Conservation (phyloP, 2,329 filamentous ascomycete genomes). For the Venturia oleaginea region DNA sequence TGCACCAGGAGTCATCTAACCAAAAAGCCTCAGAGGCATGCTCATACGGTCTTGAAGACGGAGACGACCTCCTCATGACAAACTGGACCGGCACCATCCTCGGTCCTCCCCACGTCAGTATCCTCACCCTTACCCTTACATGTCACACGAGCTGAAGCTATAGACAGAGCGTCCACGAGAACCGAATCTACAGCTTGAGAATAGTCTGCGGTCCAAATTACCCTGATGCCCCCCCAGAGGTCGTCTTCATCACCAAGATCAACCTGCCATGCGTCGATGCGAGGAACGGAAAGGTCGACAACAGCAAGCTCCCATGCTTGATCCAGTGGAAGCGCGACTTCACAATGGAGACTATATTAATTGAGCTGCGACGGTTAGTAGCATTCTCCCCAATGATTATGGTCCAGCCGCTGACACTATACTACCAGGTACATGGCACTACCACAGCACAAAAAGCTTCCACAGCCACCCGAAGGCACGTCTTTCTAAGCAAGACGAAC, state of each 20-base stretch:
- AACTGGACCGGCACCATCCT: conserved; percentile 99
- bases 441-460: conserved; percentile 84
- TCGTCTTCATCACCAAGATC: conserved; percentile 89
- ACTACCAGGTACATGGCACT: conserved; percentile 77
- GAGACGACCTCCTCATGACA: conserved; percentile 91
- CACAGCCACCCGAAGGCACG: conserved; percentile 82
- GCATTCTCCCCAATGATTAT: conserved; percentile 15
- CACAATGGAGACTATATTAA: conserved; percentile 89
- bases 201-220: conserved; percentile 90
- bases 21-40: conserved; percentile 62
- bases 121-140: neutral
- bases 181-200: conserved; percentile 96
- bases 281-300: conserved; percentile 74
- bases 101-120: conserved; percentile 82
- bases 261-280: conserved; percentile 92
- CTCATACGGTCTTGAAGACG: conserved; percentile 90
- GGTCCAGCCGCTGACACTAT: conserved; percentile 11
- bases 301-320: conserved; percentile 72
- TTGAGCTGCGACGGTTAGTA: conserved; percentile 68
- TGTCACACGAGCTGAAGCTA: neutral
- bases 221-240: conserved; percentile 77
- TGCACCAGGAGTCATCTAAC: conserved; percentile 4
- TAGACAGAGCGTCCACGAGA: conserved; percentile 81
- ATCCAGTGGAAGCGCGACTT: conserved; percentile 86
- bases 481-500: conserved; percentile 33